phyloP scores from a whole-genome alignment of 345 rosid genomes.

The Kernera saxatilis region DNA sequence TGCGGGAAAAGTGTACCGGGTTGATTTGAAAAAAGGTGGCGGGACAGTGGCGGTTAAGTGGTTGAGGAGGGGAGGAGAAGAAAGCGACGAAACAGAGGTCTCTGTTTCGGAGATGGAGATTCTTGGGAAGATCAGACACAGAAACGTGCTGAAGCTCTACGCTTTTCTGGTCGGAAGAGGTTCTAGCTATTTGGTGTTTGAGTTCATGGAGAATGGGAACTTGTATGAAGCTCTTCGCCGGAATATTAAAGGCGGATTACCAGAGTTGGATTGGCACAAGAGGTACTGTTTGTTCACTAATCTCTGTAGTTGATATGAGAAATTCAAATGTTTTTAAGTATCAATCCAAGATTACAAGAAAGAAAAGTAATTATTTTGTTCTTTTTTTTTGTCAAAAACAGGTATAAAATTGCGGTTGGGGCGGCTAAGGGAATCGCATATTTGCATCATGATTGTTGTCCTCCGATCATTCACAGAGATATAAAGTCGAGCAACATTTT shows the following conservation, averaged over 20 bases:
- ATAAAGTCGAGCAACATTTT: constrained; percentile 83
- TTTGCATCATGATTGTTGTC: constrained; percentile 78
- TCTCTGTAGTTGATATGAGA: neutral
- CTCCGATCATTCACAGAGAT: constrained; percentile 79
- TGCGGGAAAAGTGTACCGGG: constrained; percentile 78
- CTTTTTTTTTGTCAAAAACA: neutral
- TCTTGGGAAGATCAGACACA: constrained; percentile 70
- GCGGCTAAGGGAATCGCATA: constrained; percentile 85
- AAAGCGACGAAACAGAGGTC: constrained; percentile 44
- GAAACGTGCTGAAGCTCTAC: constrained; percentile 71
- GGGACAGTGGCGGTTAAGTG: constrained; percentile 76
- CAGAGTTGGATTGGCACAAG: constrained; percentile 57
- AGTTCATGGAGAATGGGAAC: constrained; percentile 80
- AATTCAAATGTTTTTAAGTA: neutral
- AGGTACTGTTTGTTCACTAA: constrained; percentile 37
- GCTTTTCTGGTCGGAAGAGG: constrained; percentile 61
- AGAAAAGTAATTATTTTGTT: neutral
- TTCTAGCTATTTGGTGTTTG: constrained; percentile 67
- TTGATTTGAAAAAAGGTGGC: constrained; percentile 59
- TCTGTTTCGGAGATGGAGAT: constrained; percentile 73
- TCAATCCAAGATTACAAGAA: neutral
- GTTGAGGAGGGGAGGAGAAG: constrained; percentile 43
- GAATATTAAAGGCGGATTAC: constrained; percentile 43
- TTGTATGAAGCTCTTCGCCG: constrained; percentile 59
- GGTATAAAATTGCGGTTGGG: constrained; percentile 71